phyloP scores from a whole-genome alignment of 2,329 filamentous ascomycete species.

The Aspergillus sp. region DNA sequence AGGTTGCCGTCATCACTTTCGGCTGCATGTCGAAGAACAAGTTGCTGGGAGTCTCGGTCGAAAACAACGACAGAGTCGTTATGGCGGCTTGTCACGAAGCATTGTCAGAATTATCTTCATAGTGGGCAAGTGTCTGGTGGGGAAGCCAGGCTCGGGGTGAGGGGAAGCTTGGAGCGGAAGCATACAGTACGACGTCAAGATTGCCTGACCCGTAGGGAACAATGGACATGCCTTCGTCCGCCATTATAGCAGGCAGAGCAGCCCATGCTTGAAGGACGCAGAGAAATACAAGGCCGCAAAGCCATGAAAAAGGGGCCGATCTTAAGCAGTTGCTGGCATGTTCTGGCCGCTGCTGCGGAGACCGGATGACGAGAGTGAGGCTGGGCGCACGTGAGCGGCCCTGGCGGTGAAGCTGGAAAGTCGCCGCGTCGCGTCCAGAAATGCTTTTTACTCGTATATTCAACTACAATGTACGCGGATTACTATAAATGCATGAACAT shows the following conservation, averaged over 20 bases:
- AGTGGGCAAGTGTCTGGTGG: not conserved
- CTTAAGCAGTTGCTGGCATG: slow-evolving; percentile 1
- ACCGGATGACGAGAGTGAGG: slow-evolving; percentile 16
- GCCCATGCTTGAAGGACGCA: slow-evolving; percentile 18
- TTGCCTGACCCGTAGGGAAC: slow-evolving; percentile 46
- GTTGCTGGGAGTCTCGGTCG: slow-evolving; percentile 79
- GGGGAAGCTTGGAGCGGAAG: slow-evolving; percentile 5
- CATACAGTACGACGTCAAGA: slow-evolving; percentile 50
- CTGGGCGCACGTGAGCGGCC: slow-evolving; percentile 23
- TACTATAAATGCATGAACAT: not conserved
- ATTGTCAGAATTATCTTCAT: slow-evolving; percentile 16
- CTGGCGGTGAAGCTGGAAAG: slow-evolving; percentile 21
- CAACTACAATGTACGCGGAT: not conserved
- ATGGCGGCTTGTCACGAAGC: slow-evolving; percentile 68
- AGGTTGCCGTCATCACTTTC: slow-evolving; percentile 51
- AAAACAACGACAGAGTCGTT: slow-evolving; percentile 90
- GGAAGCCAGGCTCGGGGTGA: not conserved
- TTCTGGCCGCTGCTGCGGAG: slow-evolving; percentile 10
- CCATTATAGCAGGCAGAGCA: slow-evolving; percentile 30
- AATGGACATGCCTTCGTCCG: slow-evolving; percentile 46
- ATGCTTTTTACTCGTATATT: not conserved
- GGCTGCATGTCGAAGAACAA: slow-evolving; percentile 72
- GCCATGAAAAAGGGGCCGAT: slow-evolving; percentile 3
- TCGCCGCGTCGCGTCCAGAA: not conserved
- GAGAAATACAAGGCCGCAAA: slow-evolving; percentile 9